Percentiles rank a stretch among this genome's conserved stretches.
Evolutionary conservation across 768 basidiomycete species (phyloP).

Genomic region (Kwoniella shandongensis): DNA sequence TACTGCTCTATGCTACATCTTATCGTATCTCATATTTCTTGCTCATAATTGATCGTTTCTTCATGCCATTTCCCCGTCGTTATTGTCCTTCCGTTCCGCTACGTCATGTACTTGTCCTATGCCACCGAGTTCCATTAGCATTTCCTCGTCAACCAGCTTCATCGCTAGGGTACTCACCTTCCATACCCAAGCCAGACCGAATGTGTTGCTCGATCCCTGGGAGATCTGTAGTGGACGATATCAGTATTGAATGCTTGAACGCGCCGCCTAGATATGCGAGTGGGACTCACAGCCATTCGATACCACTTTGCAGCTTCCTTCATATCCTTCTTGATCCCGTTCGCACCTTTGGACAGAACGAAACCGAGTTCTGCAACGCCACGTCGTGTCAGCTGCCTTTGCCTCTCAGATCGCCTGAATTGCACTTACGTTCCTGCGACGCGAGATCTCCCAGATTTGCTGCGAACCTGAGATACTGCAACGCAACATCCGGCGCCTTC

Average conservation of each 20-base stretch:
- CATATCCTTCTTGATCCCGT: conserved; percentile 53
- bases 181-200: conserved; percentile 51
- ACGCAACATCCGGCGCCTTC: conserved; percentile 43
- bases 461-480: conserved; percentile 46
- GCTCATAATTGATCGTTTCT: too few species aligned
- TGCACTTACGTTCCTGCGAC: conserved; percentile 48
- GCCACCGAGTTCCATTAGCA: too few species aligned
- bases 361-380: conserved; percentile 48
- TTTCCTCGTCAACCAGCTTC: too few species aligned
- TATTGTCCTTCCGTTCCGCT: not conserved
- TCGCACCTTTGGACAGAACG: conserved; percentile 46
- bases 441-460: conserved; percentile 50
- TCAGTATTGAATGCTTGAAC: not conserved
- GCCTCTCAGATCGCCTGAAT: not conserved
- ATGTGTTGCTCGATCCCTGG: conserved; percentile 39
- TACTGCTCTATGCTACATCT: too few species aligned
- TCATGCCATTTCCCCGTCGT: not conserved
- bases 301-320: conserved; percentile 53
- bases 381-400: not conserved
- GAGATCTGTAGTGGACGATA: conserved; percentile 20
- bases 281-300: conserved; percentile 44
- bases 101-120: conserved; percentile 41
- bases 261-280: not conserved
- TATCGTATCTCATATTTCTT: too few species aligned
- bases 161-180: conserved; percentile 40